phyloP scores from a whole-genome alignment of 495 filamentous ascomycete species.

The Bryoglossum gracile region DNA sequence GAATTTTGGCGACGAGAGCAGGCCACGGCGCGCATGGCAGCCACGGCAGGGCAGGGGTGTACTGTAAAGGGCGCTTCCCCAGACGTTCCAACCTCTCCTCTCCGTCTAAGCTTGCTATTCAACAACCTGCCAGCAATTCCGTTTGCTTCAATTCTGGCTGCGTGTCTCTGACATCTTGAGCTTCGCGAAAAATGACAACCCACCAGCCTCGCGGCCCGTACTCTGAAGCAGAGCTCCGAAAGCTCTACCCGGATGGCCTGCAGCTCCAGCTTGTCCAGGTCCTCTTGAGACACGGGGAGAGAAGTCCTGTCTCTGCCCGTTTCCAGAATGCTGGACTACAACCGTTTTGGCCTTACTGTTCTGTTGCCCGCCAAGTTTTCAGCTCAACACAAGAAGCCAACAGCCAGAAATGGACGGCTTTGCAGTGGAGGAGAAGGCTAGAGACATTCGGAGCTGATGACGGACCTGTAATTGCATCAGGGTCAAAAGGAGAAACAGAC shows the following conservation, averaged over 20 bases:
- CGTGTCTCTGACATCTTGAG: neutral
- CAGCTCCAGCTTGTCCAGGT: conserved; percentile 87
- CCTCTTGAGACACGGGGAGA: conserved; percentile 85
- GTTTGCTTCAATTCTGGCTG: neutral
- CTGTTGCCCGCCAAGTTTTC: conserved; percentile 61
- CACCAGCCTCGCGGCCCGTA: conserved; percentile 70
- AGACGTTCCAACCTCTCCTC: neutral
- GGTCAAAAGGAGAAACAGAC: conserved; percentile 63
- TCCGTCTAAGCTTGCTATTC: too few relatives aligned
- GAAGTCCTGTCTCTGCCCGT: conserved; percentile 75
- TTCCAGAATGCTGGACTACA: conserved; percentile 84
- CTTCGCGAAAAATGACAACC: conserved; percentile 56
- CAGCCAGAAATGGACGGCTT: conserved; percentile 46
- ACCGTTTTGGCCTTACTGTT: conserved; percentile 91
- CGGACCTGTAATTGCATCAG: conserved; percentile 57
- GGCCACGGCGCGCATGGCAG: neutral
- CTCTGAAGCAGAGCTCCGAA: conserved; percentile 67
- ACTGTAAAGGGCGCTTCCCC: too few relatives aligned
- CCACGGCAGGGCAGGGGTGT: too few relatives aligned
- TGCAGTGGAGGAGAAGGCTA: conserved; percentile 72
- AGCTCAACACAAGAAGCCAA: conserved; percentile 54
- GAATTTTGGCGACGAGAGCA: neutral
- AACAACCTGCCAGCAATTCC: neutral
- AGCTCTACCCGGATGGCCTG: conserved; percentile 72
- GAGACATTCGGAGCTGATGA: conserved; percentile 74